A percentile compares a stretch with the other conserved stretches of the same genome.
Evolutionary conservation across 768 basidiomycete genomes (phyloP).

Genomic region (Sarcomyxa edulis): DNA sequence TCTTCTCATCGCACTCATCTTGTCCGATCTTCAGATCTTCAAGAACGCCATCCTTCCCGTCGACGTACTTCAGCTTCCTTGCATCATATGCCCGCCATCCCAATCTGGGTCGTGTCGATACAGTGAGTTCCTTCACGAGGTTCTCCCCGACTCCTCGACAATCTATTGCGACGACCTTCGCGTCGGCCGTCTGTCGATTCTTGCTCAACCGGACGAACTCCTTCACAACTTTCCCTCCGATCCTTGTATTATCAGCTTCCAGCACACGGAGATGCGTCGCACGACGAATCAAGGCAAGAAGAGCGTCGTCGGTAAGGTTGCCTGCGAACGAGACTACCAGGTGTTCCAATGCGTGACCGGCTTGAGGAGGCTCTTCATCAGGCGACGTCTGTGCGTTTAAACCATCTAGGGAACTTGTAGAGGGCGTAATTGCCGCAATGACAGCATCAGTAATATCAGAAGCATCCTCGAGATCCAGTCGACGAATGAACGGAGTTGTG

Average conservation of each 20-base stretch:
- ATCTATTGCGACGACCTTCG: conserved; percentile 66
- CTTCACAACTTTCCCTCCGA: conserved; percentile 52
- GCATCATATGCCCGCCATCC: conserved; percentile 78
- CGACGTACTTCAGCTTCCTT: conserved; percentile 63
- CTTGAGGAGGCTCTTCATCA: conserved; percentile 23
- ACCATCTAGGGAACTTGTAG: conserved; percentile 2
- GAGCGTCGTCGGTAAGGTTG: conserved; percentile 58
- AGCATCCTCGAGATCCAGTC: conserved; percentile 86
- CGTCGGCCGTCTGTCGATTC: conserved; percentile 40
- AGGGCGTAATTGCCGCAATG: conserved; percentile 59
- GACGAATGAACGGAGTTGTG: conserved; percentile 65
- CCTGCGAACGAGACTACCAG: conserved; percentile 64
- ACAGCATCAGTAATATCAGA: conserved; percentile 66
- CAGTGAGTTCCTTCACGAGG: conserved; percentile 54
- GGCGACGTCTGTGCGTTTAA: not conserved
- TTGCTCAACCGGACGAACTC: conserved; percentile 61
- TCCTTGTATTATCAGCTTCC: conserved; percentile 78
- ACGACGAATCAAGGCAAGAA: conserved; percentile 55
- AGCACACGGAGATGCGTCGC: conserved; percentile 61
- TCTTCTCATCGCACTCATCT: conserved; percentile 73
- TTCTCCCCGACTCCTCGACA: conserved; percentile 66
- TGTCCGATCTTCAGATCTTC: conserved; percentile 66
- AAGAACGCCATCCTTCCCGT: conserved; percentile 57
- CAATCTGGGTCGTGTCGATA: conserved; percentile 55
- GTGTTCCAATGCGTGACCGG: conserved; percentile 69